phyloP scores from a whole-genome alignment of 371 early-diverging fungal species.

The Syncephalastrum sp. region DNA sequence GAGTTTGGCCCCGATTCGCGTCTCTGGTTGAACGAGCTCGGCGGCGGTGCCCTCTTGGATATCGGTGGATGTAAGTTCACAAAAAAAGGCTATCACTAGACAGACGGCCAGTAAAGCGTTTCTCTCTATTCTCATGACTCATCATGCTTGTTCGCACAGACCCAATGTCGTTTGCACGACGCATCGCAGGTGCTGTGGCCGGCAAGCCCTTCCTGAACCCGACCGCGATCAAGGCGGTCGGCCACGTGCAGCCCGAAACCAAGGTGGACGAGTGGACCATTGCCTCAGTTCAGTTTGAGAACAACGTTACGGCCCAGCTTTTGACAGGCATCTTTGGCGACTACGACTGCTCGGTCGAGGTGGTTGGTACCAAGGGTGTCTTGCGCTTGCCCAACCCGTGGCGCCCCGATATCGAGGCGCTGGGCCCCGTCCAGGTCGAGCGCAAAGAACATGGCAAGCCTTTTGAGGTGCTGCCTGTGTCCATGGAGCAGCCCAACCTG shows the following conservation, averaged over 20 bases:
- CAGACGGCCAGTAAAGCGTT: too few relatives aligned
- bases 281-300: slow-evolving; percentile 38
- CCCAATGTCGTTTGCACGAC: slow-evolving; percentile 44
- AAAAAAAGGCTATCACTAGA: too few relatives aligned
- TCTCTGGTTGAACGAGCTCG: slow-evolving; percentile 45
- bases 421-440: slow-evolving; percentile 37
- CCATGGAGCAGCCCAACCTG: slow-evolving; percentile 30
- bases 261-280: slow-evolving; percentile 49
- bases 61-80: slow-evolving; percentile 47
- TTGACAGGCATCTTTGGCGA: slow-evolving; percentile 45
- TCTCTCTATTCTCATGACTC: neutral
- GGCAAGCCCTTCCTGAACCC: slow-evolving; percentile 22
- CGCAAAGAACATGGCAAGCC: slow-evolving; percentile 23
- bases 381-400: slow-evolving; percentile 37
- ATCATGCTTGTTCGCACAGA: slow-evolving; percentile 18
- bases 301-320: slow-evolving; percentile 32
- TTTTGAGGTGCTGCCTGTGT: slow-evolving; percentile 22
- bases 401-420: slow-evolving; percentile 43
- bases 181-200: slow-evolving; percentile 37
- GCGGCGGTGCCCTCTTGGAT: slow-evolving; percentile 48
- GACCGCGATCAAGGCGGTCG: slow-evolving; percentile 34
- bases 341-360: slow-evolving; percentile 32
- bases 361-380: slow-evolving; percentile 36
- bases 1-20: slow-evolving; percentile 34
- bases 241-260: slow-evolving; percentile 37